Base-by-base conservation (phyloP, 192 early-diverging fungal genomes). In the Backusella sp. region DNA sequence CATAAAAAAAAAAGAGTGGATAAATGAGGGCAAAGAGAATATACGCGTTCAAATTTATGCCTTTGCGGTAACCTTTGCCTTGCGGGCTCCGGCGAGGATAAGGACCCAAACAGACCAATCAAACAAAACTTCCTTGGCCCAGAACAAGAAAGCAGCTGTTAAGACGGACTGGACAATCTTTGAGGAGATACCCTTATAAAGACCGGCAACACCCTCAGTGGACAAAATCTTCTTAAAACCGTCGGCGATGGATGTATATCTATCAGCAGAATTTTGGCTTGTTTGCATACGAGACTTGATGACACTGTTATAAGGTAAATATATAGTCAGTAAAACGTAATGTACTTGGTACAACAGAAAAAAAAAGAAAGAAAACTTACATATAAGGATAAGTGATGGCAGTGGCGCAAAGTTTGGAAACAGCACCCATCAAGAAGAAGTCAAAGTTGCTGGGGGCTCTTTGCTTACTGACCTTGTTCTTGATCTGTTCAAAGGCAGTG, bases 361-460 rank as follows among this genome's bases (percentile, higher is more conserved):
- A 49, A 49, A n/a, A 49, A 49, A 19, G 17, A 62, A 73, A 70
- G 21, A 72, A 28, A 66, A 62, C 86, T 83, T 83, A 94, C 88
- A 99, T 98, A 86, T 99, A 99, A 69, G 98, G 98, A 79, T 99
- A 99, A n/a, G 98, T 99, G 73, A 96, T 91, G 77, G 88, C 87
- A 52, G 98, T 99, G 36, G 98, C 98, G 66, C 90, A 90, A 28
- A 99, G 87, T 87, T 99, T 99, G 81, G 90, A 92, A 75, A 99
- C 82, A 68, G 98, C 98, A 30, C 98, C 98, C 68, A 99, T 88
- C 37, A 98, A 72, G 88, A 99, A 99, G 80, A 98, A 96, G 85
- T 99, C 96, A 42, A 96, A 81, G 76, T 90, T 91, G 23, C 88
- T 87, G 21, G 97, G 89, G 56, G 85, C 85, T 32, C 80, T 84